These are phyloP conservation scores for Tremellales sp. DNA, from an alignment of 1,284 basidiomycete genomes.

Conservation along the genomic window DNA sequence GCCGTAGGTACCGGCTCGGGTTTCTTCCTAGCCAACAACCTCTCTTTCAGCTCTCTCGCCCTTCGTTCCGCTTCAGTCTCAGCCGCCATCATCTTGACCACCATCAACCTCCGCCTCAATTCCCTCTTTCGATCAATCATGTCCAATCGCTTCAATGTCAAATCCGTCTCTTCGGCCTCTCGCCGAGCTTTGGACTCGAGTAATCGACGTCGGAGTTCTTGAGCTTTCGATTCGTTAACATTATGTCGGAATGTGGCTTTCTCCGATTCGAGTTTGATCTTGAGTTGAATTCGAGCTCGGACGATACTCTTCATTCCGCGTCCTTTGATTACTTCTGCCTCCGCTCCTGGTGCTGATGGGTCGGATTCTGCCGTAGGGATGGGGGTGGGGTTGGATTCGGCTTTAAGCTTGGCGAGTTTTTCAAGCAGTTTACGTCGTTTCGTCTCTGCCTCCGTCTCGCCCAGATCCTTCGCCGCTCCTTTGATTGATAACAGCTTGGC, in stretches of 20 bases:
- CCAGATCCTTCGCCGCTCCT: conserved; percentile 16
- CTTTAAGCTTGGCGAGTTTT: conserved; percentile 24
- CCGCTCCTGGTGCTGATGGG: too few species aligned
- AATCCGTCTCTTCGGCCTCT: conserved; percentile 22
- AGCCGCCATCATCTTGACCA: conserved; percentile 26
- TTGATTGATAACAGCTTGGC: conserved; percentile 14
- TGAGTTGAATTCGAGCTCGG: conserved; percentile 19
- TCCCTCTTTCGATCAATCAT: conserved; percentile 22
- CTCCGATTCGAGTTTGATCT: conserved; percentile 27
- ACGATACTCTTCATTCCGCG: conserved; percentile 16
- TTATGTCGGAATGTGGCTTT: conserved; percentile 14
- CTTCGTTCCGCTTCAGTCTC: conserved; percentile 25
- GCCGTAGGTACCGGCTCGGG: conserved; percentile 3
- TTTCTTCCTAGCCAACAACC: conserved; percentile 28
- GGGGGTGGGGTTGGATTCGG: conserved; percentile 6
- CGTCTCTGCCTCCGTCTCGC: neutral
- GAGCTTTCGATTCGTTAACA: conserved; percentile 20
- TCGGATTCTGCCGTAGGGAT: neutral
- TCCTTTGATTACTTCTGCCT: neutral
- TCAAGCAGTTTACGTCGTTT: conserved; percentile 16
- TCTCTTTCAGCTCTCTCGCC: conserved; percentile 32
- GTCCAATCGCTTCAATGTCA: conserved; percentile 15
- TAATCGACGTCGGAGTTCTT: conserved; percentile 17
- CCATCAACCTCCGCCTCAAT: conserved; percentile 29
- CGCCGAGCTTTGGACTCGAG: conserved; percentile 15